Base-by-base conservation (phyloP, 306 rosid species). In the Casuarina cunninghamiana region DNA sequence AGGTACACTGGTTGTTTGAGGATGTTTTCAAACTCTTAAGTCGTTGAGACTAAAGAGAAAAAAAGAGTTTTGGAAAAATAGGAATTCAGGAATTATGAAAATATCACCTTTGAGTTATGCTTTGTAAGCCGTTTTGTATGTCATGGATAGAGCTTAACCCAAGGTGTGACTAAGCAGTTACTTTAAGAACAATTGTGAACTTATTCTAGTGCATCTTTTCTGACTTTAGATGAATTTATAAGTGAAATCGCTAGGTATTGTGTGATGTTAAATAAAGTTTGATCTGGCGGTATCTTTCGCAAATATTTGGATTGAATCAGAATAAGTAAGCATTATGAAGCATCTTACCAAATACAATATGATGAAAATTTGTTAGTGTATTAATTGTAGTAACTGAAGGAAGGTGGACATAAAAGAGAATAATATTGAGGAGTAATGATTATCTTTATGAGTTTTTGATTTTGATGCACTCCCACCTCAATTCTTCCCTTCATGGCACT, bases 401-500 rank as follows among this genome's bases (percentile, higher is more conserved):
- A 21, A n/a, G 53, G 42, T 51, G 57, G 75, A 50, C 50, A 41
- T 72, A 62, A 69, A 79, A 69, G 75, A 60, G 74, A 72, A 41
- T 15, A 26, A 66, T 39, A 26, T 43, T 21, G 65, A 8, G 3
- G 35, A 21, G 65, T 39, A 3, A 38, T 26, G 63, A n/a, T 15
- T 45, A 42, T 75, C 44, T 46, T 26, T 26, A 63, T 43, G 49
- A 63, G 71, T 17, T 16, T 35, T 44, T 26, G 32, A 26, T 26
- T 53, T 77, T 48, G 70, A 43, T 54, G 17, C 58, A 48, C 68
- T 60, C 60, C 60, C 63, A 39, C 75, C 44, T 54, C 39, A 73
- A 26, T 26, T 75, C 61, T 63, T 75, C 76, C 73, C 42, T 51
- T 76, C 74, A 53, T 80, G 61, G 32, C 37, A 21, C 45, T 70